Evolutionary conservation across 2,329 filamentous ascomycete genomes (phyloP).

Genomic region (Hymenoscyphus linearis): DNA sequence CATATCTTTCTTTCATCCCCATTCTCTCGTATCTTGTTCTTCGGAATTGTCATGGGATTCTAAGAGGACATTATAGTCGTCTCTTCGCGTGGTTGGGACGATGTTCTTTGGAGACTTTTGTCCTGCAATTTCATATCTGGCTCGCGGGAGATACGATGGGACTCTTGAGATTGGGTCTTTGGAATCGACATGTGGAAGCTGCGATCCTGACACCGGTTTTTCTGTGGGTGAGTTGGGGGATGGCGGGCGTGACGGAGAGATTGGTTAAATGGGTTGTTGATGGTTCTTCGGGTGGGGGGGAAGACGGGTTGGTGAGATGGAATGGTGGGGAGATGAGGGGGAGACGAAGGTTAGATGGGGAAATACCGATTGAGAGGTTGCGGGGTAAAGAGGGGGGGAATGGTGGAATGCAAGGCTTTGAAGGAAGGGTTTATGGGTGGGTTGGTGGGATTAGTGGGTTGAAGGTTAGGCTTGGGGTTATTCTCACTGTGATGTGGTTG

Average conservation of each 20-base stretch:
- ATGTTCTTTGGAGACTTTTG: slow-evolving; percentile 53
- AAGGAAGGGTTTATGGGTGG: slow-evolving; percentile 7
- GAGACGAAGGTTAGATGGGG: neutral
- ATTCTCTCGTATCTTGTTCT: slow-evolving; percentile 48
- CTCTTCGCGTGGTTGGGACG: slow-evolving; percentile 50
- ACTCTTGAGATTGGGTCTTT: slow-evolving; percentile 36
- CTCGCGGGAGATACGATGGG: slow-evolving; percentile 53
- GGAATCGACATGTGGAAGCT: slow-evolving; percentile 34
- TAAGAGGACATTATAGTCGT: slow-evolving; percentile 40
- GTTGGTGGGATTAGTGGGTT: neutral
- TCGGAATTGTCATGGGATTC: slow-evolving; percentile 41
- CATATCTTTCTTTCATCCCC: slow-evolving; percentile 49
- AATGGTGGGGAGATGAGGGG: neutral
- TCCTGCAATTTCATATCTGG: slow-evolving; percentile 58
- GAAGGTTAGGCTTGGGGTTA: neutral
- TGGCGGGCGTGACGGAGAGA: slow-evolving; percentile 34
- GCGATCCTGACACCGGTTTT: slow-evolving; percentile 38
- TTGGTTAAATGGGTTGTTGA: slow-evolving; percentile 37
- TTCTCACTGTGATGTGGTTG: slow-evolving; percentile 16
- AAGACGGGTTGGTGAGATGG: neutral
- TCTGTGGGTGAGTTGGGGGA: slow-evolving; percentile 37
- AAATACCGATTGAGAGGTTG: neutral
- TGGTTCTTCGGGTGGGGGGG: slow-evolving; percentile 21
- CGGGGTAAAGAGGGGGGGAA: neutral
- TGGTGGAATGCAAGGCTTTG: slow-evolving; percentile 2